phyloP scores from a whole-genome alignment of 2,329 filamentous ascomycete species.

The Aureobasidium leucospermi region DNA sequence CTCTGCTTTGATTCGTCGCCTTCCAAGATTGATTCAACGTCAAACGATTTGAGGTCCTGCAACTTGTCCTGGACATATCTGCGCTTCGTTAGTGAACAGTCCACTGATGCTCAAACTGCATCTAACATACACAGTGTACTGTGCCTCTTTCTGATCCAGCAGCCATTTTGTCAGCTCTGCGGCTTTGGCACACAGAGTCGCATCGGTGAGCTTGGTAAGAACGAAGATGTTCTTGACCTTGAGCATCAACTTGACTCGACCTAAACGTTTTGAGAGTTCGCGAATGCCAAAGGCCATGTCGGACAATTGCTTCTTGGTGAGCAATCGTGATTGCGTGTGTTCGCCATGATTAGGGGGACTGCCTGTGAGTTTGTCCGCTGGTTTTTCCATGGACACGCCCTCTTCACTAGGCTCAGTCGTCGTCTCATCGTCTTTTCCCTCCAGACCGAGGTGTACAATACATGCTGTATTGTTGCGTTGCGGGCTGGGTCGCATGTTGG shows the following conservation, averaged over 20 bases:
- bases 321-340: slow-evolving; percentile 57
- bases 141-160: slow-evolving; percentile 55
- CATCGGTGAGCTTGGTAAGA: slow-evolving; percentile 86
- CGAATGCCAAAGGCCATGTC: slow-evolving; percentile 97
- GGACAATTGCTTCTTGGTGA: slow-evolving; percentile 89
- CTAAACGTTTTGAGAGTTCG: slow-evolving; percentile 78
- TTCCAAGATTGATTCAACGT: slow-evolving; percentile 59
- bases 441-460: slow-evolving; percentile 55
- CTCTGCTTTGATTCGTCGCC: slow-evolving; percentile 49
- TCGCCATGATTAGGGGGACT: slow-evolving; percentile 25
- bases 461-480: slow-evolving; percentile 44
- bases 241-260: slow-evolving; percentile 74
- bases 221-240: slow-evolving; percentile 78
- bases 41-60: slow-evolving; percentile 63
- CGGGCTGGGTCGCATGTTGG: slow-evolving; percentile 30
- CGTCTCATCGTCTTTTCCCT: slow-evolving; percentile 31
- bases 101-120: background rate
- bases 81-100: background rate
- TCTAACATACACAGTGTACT: slow-evolving; percentile 61
- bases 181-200: slow-evolving; percentile 68
- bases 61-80: slow-evolving; percentile 69
- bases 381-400: slow-evolving; percentile 25
- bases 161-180: slow-evolving; percentile 75
- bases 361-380: slow-evolving; percentile 37
- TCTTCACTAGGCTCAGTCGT: slow-evolving; percentile 20